phyloP scores from a whole-genome alignment of 164 flowering plant species.

The Vitis amurensis region DNA sequence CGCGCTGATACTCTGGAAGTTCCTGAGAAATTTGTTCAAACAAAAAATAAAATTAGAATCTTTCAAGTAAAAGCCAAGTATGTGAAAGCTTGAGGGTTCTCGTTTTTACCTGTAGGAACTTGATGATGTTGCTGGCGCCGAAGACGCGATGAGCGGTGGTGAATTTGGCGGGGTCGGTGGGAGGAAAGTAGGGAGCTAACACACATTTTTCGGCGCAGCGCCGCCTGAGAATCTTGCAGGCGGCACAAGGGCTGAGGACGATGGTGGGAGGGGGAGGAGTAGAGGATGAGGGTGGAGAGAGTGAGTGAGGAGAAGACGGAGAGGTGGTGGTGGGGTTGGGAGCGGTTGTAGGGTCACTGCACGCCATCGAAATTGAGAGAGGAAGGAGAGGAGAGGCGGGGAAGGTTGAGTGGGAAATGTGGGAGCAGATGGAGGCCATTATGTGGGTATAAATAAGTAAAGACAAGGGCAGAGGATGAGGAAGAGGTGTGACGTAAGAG shows the following conservation, averaged over 20 bases:
- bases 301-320: constrained; percentile 4
- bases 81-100: no score
- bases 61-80: no score
- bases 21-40: constrained; percentile 33
- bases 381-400: neutral
- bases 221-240: constrained; percentile 54
- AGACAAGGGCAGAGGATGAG: no score
- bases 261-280: constrained; percentile 20
- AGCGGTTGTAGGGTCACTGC: constrained; percentile 4
- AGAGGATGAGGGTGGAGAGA: constrained; percentile 10
- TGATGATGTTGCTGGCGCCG: constrained; percentile 64
- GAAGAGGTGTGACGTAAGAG: no score
- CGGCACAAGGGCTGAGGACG: constrained; percentile 52
- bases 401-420: neutral
- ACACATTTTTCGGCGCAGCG: constrained; percentile 56
- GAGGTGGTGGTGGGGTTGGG: constrained; percentile 1
- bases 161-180: constrained; percentile 54
- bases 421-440: neutral
- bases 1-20: constrained; percentile 55
- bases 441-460: no score
- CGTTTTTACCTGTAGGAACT: constrained; percentile 48
- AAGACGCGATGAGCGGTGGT: constrained; percentile 59
- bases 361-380: constrained; percentile 14
- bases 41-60: neutral
- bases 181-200: constrained; percentile 59